Conservation (phyloP, 2,329 filamentous ascomycete species). For the Diaporthe ampelina region DNA sequence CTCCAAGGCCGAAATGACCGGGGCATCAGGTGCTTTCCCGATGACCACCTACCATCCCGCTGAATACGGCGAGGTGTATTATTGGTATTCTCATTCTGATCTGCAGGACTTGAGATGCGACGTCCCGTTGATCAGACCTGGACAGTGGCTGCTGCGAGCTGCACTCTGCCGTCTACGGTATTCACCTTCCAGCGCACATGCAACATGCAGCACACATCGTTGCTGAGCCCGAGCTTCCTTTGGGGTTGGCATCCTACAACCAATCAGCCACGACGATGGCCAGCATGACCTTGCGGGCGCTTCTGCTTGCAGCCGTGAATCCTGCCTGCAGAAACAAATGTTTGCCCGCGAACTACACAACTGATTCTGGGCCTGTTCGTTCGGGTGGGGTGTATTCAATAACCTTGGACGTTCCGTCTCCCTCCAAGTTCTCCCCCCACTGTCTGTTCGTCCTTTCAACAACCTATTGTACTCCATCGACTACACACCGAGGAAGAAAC, state of each 20-base stretch:
- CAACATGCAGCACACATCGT: neutral
- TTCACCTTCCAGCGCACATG: neutral
- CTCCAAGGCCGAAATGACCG: neutral
- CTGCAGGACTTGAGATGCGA: neutral
- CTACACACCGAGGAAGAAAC: neutral
- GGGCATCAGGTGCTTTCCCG: neutral
- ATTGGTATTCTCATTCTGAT: neutral
- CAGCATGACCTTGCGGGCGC: neutral
- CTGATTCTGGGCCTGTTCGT: neutral
- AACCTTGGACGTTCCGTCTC: neutral
- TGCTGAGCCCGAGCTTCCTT: neutral
- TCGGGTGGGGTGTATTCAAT: neutral
- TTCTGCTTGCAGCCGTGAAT: slow-evolving; percentile 8
- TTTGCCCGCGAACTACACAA: neutral
- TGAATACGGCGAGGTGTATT: neutral
- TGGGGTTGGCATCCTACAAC: neutral
- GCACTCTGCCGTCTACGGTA: neutral
- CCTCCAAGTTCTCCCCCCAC: neutral
- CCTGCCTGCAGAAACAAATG: neutral
- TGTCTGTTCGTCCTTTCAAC: neutral
- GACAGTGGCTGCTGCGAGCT: neutral
- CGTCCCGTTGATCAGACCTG: neutral
- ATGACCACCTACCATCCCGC: neutral
- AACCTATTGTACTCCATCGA: neutral
- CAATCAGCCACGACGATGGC: neutral